These are phyloP conservation scores for Cadophora gregata DNA, from an alignment of 2,329 filamentous ascomycete genomes.

Conservation along the genomic window DNA sequence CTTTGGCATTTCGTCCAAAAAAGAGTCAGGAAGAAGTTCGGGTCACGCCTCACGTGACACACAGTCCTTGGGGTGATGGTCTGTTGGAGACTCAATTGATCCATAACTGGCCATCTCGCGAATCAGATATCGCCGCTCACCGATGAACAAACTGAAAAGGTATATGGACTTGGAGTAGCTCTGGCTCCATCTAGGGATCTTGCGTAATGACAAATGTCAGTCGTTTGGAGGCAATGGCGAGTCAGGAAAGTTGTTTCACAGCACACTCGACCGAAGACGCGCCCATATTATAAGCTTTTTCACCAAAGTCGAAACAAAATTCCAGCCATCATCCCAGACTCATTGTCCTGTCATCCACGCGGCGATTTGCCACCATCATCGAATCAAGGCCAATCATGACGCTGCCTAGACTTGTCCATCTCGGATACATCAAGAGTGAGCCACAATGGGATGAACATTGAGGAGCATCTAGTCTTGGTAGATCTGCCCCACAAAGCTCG, in stretches of 20 bases:
- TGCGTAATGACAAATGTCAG: no score
- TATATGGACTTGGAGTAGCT: no score
- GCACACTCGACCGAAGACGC: neutral
- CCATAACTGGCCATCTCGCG: neutral
- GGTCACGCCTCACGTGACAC: no score
- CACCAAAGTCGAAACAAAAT: slow-evolving; percentile 15
- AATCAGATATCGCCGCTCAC: neutral
- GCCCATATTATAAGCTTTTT: slow-evolving; percentile 3
- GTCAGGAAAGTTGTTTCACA: neutral
- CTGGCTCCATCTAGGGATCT: neutral
- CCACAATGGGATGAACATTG: slow-evolving; percentile 16
- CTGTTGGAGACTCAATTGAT: no score
- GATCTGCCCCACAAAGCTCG: neutral
- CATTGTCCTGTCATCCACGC: slow-evolving; percentile 2
- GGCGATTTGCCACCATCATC: neutral
- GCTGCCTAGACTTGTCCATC: neutral
- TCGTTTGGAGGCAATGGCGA: neutral
- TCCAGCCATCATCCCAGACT: slow-evolving; percentile 2
- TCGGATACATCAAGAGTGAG: slow-evolving; percentile 16
- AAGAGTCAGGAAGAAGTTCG: no score
- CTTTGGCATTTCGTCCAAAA: no score
- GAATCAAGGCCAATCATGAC: neutral
- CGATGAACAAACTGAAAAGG: no score
- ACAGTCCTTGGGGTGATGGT: no score
- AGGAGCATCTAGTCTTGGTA: slow-evolving; percentile 4